A percentile compares a stretch with the other conserved stretches of the same genome.
Conservation (phyloP, 495 filamentous ascomycete genomes). For the Trichocladium antarcticum region DNA sequence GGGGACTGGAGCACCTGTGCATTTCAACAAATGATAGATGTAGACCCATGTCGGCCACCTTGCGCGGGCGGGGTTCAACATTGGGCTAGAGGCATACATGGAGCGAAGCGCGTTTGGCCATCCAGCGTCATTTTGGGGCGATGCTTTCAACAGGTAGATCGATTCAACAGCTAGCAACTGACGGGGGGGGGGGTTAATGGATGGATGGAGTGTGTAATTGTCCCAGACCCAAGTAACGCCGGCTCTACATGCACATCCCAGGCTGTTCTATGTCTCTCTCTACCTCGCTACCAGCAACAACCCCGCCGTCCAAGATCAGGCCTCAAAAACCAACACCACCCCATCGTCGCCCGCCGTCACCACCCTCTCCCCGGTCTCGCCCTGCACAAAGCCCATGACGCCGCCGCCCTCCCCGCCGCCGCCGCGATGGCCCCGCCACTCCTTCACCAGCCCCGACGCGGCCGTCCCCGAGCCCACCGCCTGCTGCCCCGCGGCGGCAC, state of each 20-base stretch:
- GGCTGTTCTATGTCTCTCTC: not conserved
- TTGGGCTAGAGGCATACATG: not conserved
- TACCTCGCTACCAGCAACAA: not conserved
- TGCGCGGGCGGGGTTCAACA: not conserved
- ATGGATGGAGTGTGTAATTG: too few relatives aligned
- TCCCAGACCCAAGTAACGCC: not conserved
- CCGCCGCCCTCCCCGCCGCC: conserved; percentile 69
- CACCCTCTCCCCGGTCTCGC: conserved; percentile 53
- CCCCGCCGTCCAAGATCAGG: conserved; percentile 18
- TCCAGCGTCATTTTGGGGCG: too few relatives aligned
- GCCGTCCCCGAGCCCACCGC: conserved; percentile 20
- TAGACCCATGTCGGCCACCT: not conserved
- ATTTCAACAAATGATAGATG: not conserved
- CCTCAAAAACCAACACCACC: conserved; percentile 58
- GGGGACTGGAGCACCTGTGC: not conserved
- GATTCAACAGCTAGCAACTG: too few relatives aligned
- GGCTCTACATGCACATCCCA: not conserved
- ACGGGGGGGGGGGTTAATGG: too few relatives aligned
- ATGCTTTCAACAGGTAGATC: too few relatives aligned
- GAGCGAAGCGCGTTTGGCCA: too few relatives aligned
- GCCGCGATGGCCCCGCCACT: conserved; percentile 74
- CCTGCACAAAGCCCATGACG: conserved; percentile 79
- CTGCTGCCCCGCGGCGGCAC: conserved; percentile 48
- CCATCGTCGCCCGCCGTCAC: conserved; percentile 87
- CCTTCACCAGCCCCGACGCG: conserved; percentile 53